Evolutionary conservation across 2,329 filamentous ascomycete genomes (phyloP).

Genomic region (Botryotinia globosa): DNA sequence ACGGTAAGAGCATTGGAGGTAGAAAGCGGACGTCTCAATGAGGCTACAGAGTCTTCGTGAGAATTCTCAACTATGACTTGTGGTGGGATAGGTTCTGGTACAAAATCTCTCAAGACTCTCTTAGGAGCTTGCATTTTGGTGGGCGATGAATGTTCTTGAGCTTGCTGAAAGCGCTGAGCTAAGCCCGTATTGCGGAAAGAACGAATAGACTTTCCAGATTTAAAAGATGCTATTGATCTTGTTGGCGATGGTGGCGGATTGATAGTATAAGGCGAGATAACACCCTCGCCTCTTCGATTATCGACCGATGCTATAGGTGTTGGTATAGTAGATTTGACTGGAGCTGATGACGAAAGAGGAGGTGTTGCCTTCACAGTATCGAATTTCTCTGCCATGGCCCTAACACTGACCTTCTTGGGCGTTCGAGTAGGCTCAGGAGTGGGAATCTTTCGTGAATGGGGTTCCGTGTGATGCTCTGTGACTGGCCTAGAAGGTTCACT

Average conservation of each 20-base stretch:
- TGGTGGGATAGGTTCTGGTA: neutral
- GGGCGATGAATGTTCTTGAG: conserved; percentile 29
- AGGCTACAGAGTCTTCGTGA: conserved; percentile 3
- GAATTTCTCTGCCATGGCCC: conserved; percentile 36
- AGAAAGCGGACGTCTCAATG: neutral
- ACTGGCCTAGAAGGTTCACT: neutral
- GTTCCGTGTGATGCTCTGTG: neutral
- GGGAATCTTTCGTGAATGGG: neutral
- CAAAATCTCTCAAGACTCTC: conserved; percentile 19
- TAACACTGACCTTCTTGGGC: conserved; percentile 29
- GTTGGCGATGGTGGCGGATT: conserved; percentile 33
- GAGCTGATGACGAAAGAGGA: conserved; percentile 22
- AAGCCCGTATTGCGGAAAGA: conserved; percentile 12
- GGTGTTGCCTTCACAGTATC: conserved; percentile 23
- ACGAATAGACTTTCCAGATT: conserved; percentile 27
- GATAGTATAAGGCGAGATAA: conserved; percentile 34
- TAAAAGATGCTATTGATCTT: conserved; percentile 30
- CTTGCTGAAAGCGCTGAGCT: conserved; percentile 11
- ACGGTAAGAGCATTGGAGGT: neutral
- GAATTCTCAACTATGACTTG: neutral
- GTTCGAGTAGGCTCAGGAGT: neutral
- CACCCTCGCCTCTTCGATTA: conserved; percentile 3
- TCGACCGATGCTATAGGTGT: conserved; percentile 14
- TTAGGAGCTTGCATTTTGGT: conserved; percentile 16
- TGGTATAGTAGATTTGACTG: conserved; percentile 9